A percentile compares a stretch with the other conserved stretches of the same genome.
Evolutionary conservation across 2,329 filamentous ascomycete species (phyloP).

Genomic region (Nemania sp.): DNA sequence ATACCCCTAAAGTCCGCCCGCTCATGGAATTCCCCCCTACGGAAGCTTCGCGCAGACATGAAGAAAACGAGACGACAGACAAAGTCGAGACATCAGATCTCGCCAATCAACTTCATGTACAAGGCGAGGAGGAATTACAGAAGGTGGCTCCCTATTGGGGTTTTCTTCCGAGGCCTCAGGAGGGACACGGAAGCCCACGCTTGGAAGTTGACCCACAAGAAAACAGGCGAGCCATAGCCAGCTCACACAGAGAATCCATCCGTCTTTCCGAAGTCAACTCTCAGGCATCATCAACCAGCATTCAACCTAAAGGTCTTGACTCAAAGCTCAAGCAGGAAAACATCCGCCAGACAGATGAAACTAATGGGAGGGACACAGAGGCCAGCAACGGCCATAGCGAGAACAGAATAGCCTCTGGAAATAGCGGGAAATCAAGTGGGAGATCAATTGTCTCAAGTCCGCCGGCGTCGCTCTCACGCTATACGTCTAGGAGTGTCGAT

Average conservation of each 20-base stretch:
- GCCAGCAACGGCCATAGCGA: neutral
- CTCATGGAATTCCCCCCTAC: slow-evolving; percentile 15
- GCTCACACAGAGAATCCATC: slow-evolving; percentile 10
- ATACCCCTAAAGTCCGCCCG: slow-evolving; percentile 30
- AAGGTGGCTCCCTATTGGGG: no score
- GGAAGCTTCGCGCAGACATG: slow-evolving; percentile 12
- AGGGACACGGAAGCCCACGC: slow-evolving; percentile 15
- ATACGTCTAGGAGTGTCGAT: slow-evolving; percentile 1
- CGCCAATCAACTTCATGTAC: neutral
- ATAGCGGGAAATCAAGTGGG: neutral
- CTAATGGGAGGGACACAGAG: neutral
- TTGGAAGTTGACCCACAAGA: neutral
- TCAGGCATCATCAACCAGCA: slow-evolving; percentile 19
- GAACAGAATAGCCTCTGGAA: neutral
- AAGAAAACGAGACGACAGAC: slow-evolving; percentile 18
- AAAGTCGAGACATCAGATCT: slow-evolving; percentile 16
- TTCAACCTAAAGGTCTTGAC: slow-evolving; percentile 20
- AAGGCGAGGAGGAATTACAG: slow-evolving; percentile 15
- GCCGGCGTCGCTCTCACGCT: slow-evolving; percentile 10
- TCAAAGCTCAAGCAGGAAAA: slow-evolving; percentile 28
- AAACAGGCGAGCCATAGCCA: neutral
- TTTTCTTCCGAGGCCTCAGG: slow-evolving; percentile 31
- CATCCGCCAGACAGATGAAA: slow-evolving; percentile 16
- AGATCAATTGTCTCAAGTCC: slow-evolving; percentile 21
- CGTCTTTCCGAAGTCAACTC: slow-evolving; percentile 14